Evolutionary conservation across 768 basidiomycete species (phyloP).

Genomic region (Amanita phalloides): DNA sequence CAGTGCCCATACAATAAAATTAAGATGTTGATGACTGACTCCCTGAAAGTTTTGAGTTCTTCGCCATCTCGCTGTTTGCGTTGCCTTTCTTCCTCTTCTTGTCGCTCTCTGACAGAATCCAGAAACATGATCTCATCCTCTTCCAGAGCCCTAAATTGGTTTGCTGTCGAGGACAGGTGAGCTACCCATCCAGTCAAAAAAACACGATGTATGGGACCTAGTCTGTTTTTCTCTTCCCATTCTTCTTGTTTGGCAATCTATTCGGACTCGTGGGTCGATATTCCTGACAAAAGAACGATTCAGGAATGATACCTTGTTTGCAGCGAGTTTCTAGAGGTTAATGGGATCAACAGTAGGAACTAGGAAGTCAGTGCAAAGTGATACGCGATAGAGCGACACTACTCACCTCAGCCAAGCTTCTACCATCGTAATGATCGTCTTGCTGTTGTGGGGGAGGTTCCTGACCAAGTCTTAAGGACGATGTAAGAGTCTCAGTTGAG

Average conservation of each 20-base stretch:
- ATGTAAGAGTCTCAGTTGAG: conserved; percentile 2
- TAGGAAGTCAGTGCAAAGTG: conserved; percentile 36
- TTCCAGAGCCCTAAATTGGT: conserved; percentile 82
- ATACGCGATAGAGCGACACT: conserved; percentile 17
- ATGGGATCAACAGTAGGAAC: conserved; percentile 30
- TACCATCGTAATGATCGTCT: conserved; percentile 73
- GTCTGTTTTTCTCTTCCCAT: conserved; percentile 86
- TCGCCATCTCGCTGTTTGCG: conserved; percentile 69
- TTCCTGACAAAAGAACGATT: conserved; percentile 5
- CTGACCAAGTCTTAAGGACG: conserved; percentile 54
- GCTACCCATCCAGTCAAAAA: conserved; percentile 4
- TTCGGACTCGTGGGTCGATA: conserved; percentile 7
- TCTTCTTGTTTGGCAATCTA: conserved; percentile 87
- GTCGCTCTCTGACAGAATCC: conserved; percentile 68
- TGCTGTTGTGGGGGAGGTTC: conserved; percentile 62
- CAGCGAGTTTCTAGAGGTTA: conserved; percentile 71
- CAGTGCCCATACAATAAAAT: conserved; percentile 3
- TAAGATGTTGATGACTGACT: conserved; percentile 32
- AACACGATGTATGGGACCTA: conserved; percentile 27
- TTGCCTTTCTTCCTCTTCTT: conserved; percentile 65
- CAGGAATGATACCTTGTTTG: conserved; percentile 55
- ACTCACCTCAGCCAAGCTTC: conserved; percentile 79
- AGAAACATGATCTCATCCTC: conserved; percentile 89
- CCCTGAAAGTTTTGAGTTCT: conserved; percentile 68
- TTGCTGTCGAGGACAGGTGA: conserved; percentile 34